Base-by-base conservation (phyloP, 2,329 filamentous ascomycete species). In the Metarhizium album region DNA sequence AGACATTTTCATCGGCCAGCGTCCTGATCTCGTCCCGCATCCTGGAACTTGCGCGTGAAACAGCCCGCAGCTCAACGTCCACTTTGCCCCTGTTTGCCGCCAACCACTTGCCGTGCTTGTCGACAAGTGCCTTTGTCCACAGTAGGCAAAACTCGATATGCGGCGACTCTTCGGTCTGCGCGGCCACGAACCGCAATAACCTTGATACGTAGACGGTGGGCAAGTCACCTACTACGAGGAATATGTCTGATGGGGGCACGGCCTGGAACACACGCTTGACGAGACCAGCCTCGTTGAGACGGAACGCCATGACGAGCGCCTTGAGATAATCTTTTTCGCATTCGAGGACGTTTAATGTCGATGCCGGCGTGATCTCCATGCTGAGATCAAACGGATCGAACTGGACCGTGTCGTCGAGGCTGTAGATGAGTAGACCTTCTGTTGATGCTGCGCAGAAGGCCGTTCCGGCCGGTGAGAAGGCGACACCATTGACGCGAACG, bases 341-440 rank as follows among this genome's bases (percentile, higher is more conserved):
- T 52, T 84, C 75, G 31, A 86, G 71, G 9, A 84, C 79, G 3
- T 78, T 70, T 1, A 97, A 75, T 0, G 90, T 93, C 2, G 85
- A 90, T 2, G 87, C 83, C 0, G 91, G 91, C 4, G 93, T 98
- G 58, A 98, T 87, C 56, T 87, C 87, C 63, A 97, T 86, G 67
- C 95, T 90, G 16, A 98, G 82, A 64, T 98, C 93, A 62, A 96
- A 95, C 0, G 93, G 93, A 63, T 98, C 93, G 63, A 98, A 98
- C 54, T 90, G 80, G 27, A 93, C 76, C 4, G 82, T 77, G 40
- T 82, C 84, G 64, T 98, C 93, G 24, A 98, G 74, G 55, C 87
- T 93, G 74, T 97, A 98, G 55, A 98, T 85, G 42, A 98, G 75
- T 11, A 98, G 75, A 16, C 93, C 93, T 70, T 98, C 93, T 0